phyloP scores from a whole-genome alignment of 1,139 yeast genomes.

The Petasospora rhodanensis region DNA sequence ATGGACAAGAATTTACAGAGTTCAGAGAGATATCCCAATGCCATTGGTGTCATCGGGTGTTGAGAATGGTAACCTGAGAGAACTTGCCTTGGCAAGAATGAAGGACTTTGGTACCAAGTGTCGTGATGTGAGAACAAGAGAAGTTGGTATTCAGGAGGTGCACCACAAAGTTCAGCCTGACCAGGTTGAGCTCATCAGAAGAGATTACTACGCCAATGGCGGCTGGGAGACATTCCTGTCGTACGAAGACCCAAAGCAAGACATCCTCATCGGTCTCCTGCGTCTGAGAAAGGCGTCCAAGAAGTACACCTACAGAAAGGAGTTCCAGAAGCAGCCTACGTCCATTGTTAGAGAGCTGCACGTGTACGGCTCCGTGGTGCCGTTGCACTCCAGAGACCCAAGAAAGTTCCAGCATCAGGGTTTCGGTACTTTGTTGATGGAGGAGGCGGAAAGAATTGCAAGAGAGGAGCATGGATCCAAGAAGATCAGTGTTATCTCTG shows the following conservation, averaged over 20 bases:
- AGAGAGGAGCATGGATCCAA: constrained; percentile 90
- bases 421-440: constrained; percentile 95
- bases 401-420: constrained; percentile 99
- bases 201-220: constrained; percentile 96
- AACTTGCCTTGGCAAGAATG: constrained; percentile 94
- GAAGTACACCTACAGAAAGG: constrained; percentile 87
- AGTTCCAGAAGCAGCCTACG: constrained; percentile 77
- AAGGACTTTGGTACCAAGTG: constrained; percentile 95
- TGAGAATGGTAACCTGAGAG: constrained; percentile 95
- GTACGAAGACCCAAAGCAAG: constrained; percentile 97
- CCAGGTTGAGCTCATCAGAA: constrained; percentile 89
- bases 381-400: constrained; percentile 96
- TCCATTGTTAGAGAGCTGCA: constrained; percentile 94
- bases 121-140: constrained; percentile 97
- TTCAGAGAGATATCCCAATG: constrained; percentile 99
- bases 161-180: constrained; percentile 97
- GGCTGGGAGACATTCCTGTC: constrained; percentile 98
- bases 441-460: constrained; percentile 96
- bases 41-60: constrained; percentile 98
- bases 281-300: constrained; percentile 87
- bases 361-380: constrained; percentile 97
- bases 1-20: constrained; percentile 98
- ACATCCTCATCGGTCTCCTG: constrained; percentile 84
- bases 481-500: constrained; percentile 91
- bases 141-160: constrained; percentile 97